phyloP scores from a whole-genome alignment of 805 yeast genomes.

The Yamadazyma akitaensis region DNA sequence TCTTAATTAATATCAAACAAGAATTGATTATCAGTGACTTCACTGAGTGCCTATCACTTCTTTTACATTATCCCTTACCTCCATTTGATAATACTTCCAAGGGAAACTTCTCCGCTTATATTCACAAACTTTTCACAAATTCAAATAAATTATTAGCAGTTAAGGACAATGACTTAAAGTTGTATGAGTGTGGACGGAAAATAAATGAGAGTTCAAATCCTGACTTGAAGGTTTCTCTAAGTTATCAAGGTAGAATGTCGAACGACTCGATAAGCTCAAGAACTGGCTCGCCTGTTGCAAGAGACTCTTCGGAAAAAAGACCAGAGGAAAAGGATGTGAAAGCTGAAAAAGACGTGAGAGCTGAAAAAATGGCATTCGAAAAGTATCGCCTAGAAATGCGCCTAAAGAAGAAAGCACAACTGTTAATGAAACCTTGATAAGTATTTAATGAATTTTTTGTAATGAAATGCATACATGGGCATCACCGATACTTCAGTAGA shows the following conservation, averaged over 20 bases:
- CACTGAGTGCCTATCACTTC: conserved; percentile 46
- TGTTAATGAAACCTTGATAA: conserved; percentile 20
- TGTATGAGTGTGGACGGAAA: conserved; percentile 38
- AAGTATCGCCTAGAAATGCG: conserved; percentile 45
- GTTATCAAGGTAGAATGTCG: conserved; percentile 22
- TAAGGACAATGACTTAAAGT: conserved; percentile 34
- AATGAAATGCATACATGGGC: neutral
- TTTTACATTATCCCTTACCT: conserved; percentile 48
- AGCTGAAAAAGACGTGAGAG: conserved; percentile 17
- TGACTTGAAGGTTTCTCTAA: conserved; percentile 27
- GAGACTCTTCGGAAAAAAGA: neutral
- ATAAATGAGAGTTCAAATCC: conserved; percentile 41
- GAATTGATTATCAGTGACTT: conserved; percentile 47
- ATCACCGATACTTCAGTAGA: too few species aligned
- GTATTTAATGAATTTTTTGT: neutral
- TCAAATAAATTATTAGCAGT: conserved; percentile 30
- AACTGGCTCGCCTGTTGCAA: conserved; percentile 5
- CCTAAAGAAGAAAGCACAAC: conserved; percentile 42
- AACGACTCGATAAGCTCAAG: conserved; percentile 19
- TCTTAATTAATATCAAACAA: conserved; percentile 44
- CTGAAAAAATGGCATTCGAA: conserved; percentile 41
- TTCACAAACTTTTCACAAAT: conserved; percentile 28
- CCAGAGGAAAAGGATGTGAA: neutral
- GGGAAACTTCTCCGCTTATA: conserved; percentile 16
- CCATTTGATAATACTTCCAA: conserved; percentile 13